Conservation (phyloP, 306 rosid species). For the Cyclanthera cordifolia region DNA sequence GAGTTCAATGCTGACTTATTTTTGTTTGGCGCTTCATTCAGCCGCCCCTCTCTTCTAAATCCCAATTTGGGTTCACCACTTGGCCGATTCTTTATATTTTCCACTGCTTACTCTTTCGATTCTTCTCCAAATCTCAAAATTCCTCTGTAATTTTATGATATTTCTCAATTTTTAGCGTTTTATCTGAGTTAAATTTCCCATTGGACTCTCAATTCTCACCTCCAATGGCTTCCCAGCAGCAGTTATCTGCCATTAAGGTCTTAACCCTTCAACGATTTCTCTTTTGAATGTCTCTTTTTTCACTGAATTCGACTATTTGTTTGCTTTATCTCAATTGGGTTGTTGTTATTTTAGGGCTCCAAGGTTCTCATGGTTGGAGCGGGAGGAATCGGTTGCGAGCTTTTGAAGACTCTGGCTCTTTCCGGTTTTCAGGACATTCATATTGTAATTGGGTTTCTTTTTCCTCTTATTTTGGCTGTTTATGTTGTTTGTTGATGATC, state of each 20-base stretch:
- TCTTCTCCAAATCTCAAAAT: neutral
- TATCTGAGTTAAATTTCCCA: slow-evolving; percentile 1
- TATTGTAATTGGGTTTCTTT: slow-evolving; percentile 41
- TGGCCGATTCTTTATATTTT: slow-evolving; percentile 5
- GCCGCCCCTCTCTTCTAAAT: slow-evolving; percentile 8
- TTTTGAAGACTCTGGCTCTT: slow-evolving; percentile 89
- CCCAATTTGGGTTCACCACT: slow-evolving; percentile 6
- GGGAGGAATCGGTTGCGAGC: slow-evolving; percentile 98
- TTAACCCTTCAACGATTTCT: neutral
- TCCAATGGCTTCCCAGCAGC: slow-evolving; percentile 57
- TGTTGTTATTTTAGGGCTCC: slow-evolving; percentile 38
- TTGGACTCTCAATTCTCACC: slow-evolving; percentile 6
- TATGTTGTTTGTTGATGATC: neutral
- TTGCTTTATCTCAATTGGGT: neutral
- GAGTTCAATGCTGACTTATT: slow-evolving; percentile 2
- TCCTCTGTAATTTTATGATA: slow-evolving; percentile 8
- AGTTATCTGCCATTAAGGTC: slow-evolving; percentile 43
- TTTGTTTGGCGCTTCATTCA: slow-evolving; percentile 16
- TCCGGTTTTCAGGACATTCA: slow-evolving; percentile 90
- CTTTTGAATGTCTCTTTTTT: neutral
- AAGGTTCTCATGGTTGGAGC: slow-evolving; percentile 98
- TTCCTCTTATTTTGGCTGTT: neutral
- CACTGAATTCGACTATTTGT: slow-evolving; percentile 7
- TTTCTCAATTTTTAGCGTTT: slow-evolving; percentile 10
- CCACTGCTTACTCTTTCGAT: neutral